Conservation (phyloP, 345 rosid species). For the Combretum micranthum region DNA sequence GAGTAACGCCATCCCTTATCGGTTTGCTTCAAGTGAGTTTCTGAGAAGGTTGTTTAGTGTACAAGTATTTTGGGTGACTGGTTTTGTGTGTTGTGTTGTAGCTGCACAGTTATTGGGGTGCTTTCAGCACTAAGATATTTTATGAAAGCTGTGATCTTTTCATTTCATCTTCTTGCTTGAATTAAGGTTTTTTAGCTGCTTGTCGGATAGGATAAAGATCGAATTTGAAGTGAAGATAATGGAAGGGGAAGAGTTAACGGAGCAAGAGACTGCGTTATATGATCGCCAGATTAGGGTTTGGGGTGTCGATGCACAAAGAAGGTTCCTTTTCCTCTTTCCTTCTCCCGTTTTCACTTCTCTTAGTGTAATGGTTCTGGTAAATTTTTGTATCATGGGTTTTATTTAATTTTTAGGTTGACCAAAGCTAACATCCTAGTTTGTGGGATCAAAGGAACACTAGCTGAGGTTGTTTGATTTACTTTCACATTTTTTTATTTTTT, state of each 20-base stretch:
- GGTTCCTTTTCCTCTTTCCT: slow-evolving; percentile 29
- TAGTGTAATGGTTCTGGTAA: not conserved
- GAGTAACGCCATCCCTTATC: too few species aligned
- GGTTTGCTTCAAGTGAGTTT: too few species aligned
- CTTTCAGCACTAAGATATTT: too few species aligned
- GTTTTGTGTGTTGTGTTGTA: too few species aligned
- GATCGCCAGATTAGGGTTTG: slow-evolving; percentile 99
- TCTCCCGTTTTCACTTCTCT: not conserved
- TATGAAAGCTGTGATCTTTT: too few species aligned
- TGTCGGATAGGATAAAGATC: not conserved
- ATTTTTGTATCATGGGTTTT: slow-evolving; percentile 2
- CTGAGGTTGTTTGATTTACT: slow-evolving; percentile 49
- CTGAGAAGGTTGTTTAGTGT: too few species aligned
- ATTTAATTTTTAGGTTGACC: slow-evolving; percentile 43
- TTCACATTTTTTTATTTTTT: not conserved
- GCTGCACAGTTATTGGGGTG: too few species aligned
- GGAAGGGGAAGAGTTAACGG: slow-evolving; percentile 92
- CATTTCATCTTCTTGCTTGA: not conserved
- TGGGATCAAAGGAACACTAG: slow-evolving; percentile 76
- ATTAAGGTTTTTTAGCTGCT: not conserved
- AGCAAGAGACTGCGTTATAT: slow-evolving; percentile 91
- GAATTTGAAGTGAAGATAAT: slow-evolving; percentile 30
- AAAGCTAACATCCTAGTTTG: slow-evolving; percentile 72
- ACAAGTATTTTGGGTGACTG: too few species aligned
- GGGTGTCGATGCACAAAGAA: slow-evolving; percentile 96